Evolutionary conservation across 331 rosid genomes (phyloP).

Genomic region (Spiraea crenata): DNA sequence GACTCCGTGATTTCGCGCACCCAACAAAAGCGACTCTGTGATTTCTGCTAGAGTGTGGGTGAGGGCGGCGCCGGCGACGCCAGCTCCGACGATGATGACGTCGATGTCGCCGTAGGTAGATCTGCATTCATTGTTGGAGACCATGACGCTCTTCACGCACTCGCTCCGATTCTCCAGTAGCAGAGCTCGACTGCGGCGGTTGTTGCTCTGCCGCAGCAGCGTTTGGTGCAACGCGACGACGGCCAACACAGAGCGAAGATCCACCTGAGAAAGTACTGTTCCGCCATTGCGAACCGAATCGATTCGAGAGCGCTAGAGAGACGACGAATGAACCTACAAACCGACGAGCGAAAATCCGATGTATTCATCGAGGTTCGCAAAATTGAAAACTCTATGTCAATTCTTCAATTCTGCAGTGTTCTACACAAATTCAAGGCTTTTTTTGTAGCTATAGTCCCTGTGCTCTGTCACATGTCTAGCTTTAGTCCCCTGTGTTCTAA

Average conservation of each 20-base stretch:
- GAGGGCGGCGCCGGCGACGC: conserved; percentile 93
- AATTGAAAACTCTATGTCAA: no score
- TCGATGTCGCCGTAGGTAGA: conserved; percentile 48
- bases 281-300: conserved; percentile 41
- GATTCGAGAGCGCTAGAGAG: conserved; percentile 27
- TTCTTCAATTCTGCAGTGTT: no score
- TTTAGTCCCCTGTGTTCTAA: no score
- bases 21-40: conserved; percentile 1
- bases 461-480: no score
- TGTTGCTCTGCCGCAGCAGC: conserved; percentile 18
- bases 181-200: conserved; percentile 18
- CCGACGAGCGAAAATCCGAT: conserved; percentile 31
- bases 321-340: no score
- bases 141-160: conserved; percentile 35
- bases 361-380: no score
- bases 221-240: conserved; percentile 37
- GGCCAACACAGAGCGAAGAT: conserved; percentile 43
- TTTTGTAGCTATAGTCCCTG: no score
- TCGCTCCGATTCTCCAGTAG: conserved; percentile 23
- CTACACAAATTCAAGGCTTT: no score
- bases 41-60: conserved; percentile 95
- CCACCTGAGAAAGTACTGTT: conserved; percentile 47
- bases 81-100: conserved; percentile 89
- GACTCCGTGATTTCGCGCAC: no score
- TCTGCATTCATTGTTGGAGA: conserved; percentile 55